phyloP scores from a whole-genome alignment of 441 rosid species.

The Bruguiera hainesii region DNA sequence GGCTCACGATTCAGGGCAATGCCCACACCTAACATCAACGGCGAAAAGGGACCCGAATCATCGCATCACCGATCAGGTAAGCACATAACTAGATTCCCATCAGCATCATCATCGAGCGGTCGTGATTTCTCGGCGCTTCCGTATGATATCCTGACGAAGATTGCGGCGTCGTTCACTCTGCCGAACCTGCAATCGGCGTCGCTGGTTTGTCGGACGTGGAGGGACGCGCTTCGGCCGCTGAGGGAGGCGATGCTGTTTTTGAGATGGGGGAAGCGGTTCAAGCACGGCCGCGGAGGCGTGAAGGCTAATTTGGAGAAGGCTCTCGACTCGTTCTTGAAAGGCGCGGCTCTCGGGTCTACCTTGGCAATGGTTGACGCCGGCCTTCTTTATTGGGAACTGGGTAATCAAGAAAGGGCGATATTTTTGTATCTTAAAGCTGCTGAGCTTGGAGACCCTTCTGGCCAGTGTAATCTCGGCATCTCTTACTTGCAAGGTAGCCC shows the following conservation, averaged over 20 bases:
- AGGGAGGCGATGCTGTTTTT: constrained; percentile 78
- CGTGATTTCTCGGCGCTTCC: constrained; percentile 68
- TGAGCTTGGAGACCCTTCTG: constrained; percentile 65
- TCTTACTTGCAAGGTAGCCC: constrained; percentile 64
- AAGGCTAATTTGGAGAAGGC: constrained; percentile 62
- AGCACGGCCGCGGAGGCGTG: constrained; percentile 81
- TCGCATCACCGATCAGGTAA: not conserved
- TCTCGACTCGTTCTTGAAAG: constrained; percentile 69
- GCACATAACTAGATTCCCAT: not conserved
- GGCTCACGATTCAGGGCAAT: constrained; percentile 41
- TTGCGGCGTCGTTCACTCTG: constrained; percentile 62
- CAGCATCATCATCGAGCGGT: constrained; percentile 4
- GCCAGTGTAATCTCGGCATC: constrained; percentile 77
- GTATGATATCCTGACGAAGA: constrained; percentile 51
- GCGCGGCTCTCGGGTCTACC: constrained; percentile 78
- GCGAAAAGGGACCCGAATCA: not conserved
- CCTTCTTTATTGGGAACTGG: constrained; percentile 77
- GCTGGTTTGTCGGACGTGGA: constrained; percentile 73
- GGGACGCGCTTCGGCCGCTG: constrained; percentile 70
- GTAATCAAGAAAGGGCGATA: constrained; percentile 52
- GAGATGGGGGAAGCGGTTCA: constrained; percentile 71
- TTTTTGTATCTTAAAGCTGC: constrained; percentile 65
- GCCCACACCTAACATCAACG: constrained; percentile 19
- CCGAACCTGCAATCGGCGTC: constrained; percentile 66
- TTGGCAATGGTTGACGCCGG: constrained; percentile 95